Percentiles rank a stretch among this genome's conserved stretches.
Conservation (phyloP, 2,329 filamentous ascomycete genomes). For the Beauveria sp. region DNA sequence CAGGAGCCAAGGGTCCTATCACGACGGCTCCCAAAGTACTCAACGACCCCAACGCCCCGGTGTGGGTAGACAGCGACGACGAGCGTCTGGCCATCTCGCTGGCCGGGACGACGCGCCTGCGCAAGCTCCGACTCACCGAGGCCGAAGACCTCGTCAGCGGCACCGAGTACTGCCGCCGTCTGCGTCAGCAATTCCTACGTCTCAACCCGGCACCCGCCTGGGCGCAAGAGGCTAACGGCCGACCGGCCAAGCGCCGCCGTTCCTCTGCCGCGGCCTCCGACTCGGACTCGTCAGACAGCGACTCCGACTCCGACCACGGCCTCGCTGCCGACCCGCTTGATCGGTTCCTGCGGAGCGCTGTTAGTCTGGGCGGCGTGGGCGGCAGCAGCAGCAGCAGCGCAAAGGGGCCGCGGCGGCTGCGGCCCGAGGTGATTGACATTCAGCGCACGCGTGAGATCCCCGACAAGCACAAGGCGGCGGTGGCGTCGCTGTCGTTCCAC, state of each 20-base stretch:
- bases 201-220: conserved; percentile 54
- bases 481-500: conserved; percentile 84
- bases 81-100: conserved; percentile 80
- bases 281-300: conserved; percentile 35
- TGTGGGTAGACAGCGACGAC: conserved; percentile 95
- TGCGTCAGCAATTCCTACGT: conserved; percentile 68
- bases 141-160: conserved; percentile 81
- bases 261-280: conserved; percentile 34
- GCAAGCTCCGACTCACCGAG: conserved; percentile 75
- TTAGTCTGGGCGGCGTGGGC: conserved; percentile 51
- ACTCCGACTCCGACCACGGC: conserved; percentile 41
- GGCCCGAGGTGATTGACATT: conserved; percentile 84
- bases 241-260: conserved; percentile 43
- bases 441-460: conserved; percentile 82
- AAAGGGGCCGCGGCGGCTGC: conserved; percentile 51
- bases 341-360: conserved; percentile 67
- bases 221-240: conserved; percentile 44
- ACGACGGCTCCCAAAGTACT: conserved; percentile 16
- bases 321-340: conserved; percentile 71
- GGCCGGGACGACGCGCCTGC: conserved; percentile 62
- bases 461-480: conserved; percentile 67
- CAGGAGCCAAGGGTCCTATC: conserved; percentile 26
- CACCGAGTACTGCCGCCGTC: conserved; percentile 71
- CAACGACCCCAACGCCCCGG: conserved; percentile 40
- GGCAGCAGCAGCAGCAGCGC: conserved; percentile 47